phyloP scores from a whole-genome alignment of 1,284 basidiomycete species.

The Apiotrichum gracile region DNA sequence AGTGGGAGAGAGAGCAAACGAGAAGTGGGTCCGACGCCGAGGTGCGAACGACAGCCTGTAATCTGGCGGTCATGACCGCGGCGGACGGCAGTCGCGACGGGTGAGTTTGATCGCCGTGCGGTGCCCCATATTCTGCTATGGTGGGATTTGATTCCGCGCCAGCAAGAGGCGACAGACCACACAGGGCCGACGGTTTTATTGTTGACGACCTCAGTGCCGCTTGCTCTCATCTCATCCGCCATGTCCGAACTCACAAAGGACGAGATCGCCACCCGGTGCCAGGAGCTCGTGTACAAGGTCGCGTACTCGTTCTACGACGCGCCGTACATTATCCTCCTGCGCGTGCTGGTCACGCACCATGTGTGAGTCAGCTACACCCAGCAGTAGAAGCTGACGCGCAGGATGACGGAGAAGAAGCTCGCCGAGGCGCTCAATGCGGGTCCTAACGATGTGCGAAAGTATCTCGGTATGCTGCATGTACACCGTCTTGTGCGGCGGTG shows the following conservation, averaged over 20 bases:
- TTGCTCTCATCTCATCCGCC: background rate
- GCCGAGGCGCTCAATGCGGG: slow-evolving; percentile 80
- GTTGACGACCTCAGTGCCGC: too few species aligned
- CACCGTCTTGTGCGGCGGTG: slow-evolving; percentile 80
- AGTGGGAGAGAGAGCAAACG: background rate
- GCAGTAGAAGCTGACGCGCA: slow-evolving; percentile 3
- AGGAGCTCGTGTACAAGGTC: slow-evolving; percentile 77
- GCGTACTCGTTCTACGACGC: slow-evolving; percentile 91
- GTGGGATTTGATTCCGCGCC: background rate
- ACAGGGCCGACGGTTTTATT: too few species aligned
- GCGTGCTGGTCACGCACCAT: slow-evolving; percentile 82
- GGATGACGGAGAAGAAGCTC: slow-evolving; percentile 54
- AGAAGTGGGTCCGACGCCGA: background rate
- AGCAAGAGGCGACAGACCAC: too few species aligned
- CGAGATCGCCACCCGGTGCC: slow-evolving; percentile 30
- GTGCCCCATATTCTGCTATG: background rate
- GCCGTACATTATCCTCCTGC: slow-evolving; percentile 83
- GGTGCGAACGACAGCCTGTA: too few species aligned
- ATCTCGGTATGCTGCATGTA: slow-evolving; percentile 77
- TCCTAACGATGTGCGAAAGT: slow-evolving; percentile 87
- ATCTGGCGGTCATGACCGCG: too few species aligned
- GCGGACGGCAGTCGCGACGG: background rate
- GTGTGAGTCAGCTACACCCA: slow-evolving; percentile 55
- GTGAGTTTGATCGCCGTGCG: too few species aligned
- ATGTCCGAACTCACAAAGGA: slow-evolving; percentile 27